Percentiles rank a stretch among this genome's conserved stretches.
phyloP scores from a whole-genome alignment of 352 stramenopile species.

The Pythium periplocum region DNA sequence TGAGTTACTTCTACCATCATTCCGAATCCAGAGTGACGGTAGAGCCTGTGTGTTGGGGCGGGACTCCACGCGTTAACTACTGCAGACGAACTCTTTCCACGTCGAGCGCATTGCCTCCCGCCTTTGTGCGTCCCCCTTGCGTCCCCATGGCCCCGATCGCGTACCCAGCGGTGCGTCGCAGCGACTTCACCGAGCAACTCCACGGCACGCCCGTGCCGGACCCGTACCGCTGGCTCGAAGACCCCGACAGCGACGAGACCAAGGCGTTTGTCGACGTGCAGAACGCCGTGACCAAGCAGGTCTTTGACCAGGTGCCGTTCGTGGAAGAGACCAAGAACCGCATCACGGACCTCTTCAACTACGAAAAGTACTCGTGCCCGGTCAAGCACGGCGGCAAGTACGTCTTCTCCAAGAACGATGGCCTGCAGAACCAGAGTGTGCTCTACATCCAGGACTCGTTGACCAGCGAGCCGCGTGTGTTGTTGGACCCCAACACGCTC shows the following conservation, averaged over 20 bases:
- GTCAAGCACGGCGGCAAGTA: slow-evolving; percentile 75
- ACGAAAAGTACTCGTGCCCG: slow-evolving; percentile 82
- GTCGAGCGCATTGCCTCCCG: neutral
- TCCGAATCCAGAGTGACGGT: too few relatives aligned
- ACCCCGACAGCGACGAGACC: slow-evolving; percentile 75
- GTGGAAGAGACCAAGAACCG: slow-evolving; percentile 69
- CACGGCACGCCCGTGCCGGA: slow-evolving; percentile 53
- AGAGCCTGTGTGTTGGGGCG: too few relatives aligned
- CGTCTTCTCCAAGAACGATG: slow-evolving; percentile 84
- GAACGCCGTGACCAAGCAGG: slow-evolving; percentile 61
- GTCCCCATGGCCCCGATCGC: slow-evolving; percentile 3
- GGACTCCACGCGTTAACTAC: neutral
- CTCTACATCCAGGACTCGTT: slow-evolving; percentile 84
- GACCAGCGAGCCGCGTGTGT: slow-evolving; percentile 48
- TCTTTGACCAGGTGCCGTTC: slow-evolving; percentile 59
- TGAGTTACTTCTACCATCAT: too few relatives aligned
- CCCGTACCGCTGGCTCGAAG: slow-evolving; percentile 75
- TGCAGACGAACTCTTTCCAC: slow-evolving; percentile 16
- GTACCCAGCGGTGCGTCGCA: slow-evolving; percentile 50
- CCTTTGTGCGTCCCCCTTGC: too few relatives aligned
- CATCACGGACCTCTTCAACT: slow-evolving; percentile 85
- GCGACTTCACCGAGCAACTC: slow-evolving; percentile 46
- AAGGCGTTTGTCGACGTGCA: slow-evolving; percentile 75
- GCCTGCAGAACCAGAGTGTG: slow-evolving; percentile 85
- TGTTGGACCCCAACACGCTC: slow-evolving; percentile 83